Conservation (phyloP, 1,284 basidiomycete genomes). For the Golubevia pallescens region DNA sequence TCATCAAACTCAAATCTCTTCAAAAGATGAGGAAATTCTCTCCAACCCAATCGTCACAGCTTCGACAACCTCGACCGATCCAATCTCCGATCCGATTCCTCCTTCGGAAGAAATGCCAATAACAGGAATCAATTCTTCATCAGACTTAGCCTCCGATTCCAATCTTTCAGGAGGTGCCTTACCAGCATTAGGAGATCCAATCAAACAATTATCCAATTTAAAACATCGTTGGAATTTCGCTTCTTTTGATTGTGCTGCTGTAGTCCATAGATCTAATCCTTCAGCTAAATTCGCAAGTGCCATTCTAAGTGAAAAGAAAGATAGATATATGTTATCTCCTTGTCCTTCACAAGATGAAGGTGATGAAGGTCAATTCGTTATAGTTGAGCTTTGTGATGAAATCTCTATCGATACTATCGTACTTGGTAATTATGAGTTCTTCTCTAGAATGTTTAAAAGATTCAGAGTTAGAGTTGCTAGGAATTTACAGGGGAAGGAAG, state of each 20-base stretch:
- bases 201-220: slow-evolving; percentile 30
- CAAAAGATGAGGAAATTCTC: too few relatives aligned
- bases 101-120: too few relatives aligned
- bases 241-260: slow-evolving; percentile 87
- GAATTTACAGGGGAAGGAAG: slow-evolving; percentile 75
- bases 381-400: slow-evolving; percentile 96
- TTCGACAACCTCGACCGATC: too few relatives aligned
- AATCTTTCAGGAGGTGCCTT: neutral
- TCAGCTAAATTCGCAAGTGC: slow-evolving; percentile 82
- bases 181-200: slow-evolving; percentile 29
- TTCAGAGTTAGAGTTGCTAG: slow-evolving; percentile 85
- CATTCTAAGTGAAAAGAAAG: slow-evolving; percentile 86
- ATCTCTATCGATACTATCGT: slow-evolving; percentile 94
- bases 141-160: too few relatives aligned
- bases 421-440: slow-evolving; percentile 96
- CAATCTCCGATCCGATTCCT: too few relatives aligned
- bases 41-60: too few relatives aligned
- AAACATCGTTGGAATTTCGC: slow-evolving; percentile 70
- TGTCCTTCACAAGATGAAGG: slow-evolving; percentile 70
- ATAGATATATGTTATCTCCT: slow-evolving; percentile 95
- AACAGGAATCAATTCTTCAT: too few relatives aligned
- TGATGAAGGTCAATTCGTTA: slow-evolving; percentile 74
- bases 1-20: too few relatives aligned
- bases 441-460: slow-evolving; percentile 93
- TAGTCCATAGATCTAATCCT: slow-evolving; percentile 82